Evolutionary conservation across 306 rosid genomes (phyloP).

Genomic region (Cucumis melo): DNA sequence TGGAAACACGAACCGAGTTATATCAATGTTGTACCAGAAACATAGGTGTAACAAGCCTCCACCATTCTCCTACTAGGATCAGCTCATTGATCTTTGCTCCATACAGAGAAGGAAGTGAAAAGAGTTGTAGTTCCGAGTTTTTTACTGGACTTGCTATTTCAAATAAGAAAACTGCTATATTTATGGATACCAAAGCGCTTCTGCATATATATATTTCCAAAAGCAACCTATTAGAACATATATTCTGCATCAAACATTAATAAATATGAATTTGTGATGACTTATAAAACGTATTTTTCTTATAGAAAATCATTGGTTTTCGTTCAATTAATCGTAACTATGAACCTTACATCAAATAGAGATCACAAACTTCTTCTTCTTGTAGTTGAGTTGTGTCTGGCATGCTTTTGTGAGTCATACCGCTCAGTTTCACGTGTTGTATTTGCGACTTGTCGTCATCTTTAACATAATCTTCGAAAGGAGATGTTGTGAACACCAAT

Average conservation of each 20-base stretch:
- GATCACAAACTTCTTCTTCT: slow-evolving; percentile 34
- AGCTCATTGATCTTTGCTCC: slow-evolving; percentile 84
- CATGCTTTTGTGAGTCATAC: slow-evolving; percentile 7
- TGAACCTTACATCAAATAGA: slow-evolving; percentile 44
- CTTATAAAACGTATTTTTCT: neutral
- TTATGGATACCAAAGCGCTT: slow-evolving; percentile 52
- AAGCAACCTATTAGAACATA: neutral
- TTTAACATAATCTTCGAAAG: slow-evolving; percentile 12
- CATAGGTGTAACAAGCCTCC: slow-evolving; percentile 98
- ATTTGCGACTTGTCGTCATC: slow-evolving; percentile 2
- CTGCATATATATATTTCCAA: slow-evolving; percentile 33
- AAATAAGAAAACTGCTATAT: slow-evolving; percentile 81
- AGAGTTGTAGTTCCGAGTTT: slow-evolving; percentile 42
- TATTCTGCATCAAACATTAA: neutral
- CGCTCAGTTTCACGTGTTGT: slow-evolving; percentile 13
- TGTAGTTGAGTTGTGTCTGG: slow-evolving; percentile 16
- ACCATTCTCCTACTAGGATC: slow-evolving; percentile 89
- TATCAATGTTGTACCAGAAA: slow-evolving; percentile 92
- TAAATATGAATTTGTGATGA: neutral
- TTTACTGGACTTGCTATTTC: slow-evolving; percentile 87
- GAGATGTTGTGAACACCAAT: slow-evolving; percentile 6
- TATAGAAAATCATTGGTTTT: neutral
- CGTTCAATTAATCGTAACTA: neutral
- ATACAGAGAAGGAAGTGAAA: slow-evolving; percentile 58
- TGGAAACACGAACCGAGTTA: slow-evolving; percentile 58